phyloP scores from a whole-genome alignment of 2,329 filamentous ascomycete genomes.

The Balansia obtecta region DNA sequence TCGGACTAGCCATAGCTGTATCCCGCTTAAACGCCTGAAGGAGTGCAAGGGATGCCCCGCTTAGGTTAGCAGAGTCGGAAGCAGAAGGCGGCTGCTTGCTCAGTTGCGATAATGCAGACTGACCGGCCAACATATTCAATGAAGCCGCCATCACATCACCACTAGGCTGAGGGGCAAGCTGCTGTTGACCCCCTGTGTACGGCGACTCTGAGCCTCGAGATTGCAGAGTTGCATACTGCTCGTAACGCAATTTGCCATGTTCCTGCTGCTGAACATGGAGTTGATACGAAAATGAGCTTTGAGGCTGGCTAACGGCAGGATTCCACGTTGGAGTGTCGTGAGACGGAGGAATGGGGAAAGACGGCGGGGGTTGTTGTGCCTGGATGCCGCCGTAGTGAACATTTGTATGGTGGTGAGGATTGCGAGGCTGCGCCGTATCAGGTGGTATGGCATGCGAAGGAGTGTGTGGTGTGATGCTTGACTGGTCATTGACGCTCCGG shows the following conservation, averaged over 20 bases:
- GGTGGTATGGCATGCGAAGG: constrained; percentile 40
- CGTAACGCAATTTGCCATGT: constrained; percentile 20
- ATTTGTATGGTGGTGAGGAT: constrained; percentile 42
- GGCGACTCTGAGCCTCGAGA: constrained; percentile 41
- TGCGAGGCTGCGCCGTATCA: constrained; percentile 39
- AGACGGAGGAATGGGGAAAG: constrained; percentile 16
- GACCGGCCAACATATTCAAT: background rate
- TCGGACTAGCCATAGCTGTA: constrained; percentile 4
- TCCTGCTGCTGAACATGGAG: constrained; percentile 9
- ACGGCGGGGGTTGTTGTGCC: constrained; percentile 19
- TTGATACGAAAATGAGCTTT: constrained; percentile 10
- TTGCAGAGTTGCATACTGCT: constrained; percentile 42
- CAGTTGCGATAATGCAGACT: background rate
- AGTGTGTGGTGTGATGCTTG: constrained; percentile 28
- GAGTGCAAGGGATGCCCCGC: constrained; percentile 29
- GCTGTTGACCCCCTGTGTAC: constrained; percentile 18
- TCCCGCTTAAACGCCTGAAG: constrained; percentile 31
- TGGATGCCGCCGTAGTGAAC: constrained; percentile 28
- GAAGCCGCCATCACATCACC: background rate
- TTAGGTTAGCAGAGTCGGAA: constrained; percentile 20
- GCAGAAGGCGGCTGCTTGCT: constrained; percentile 2
- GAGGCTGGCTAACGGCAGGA: constrained; percentile 7
- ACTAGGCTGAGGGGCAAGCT: background rate
- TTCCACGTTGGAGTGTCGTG: constrained; percentile 10
- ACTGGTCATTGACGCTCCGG: constrained; percentile 8